A percentile compares a stretch with the other conserved stretches of the same genome.
Evolutionary conservation across 495 filamentous ascomycete species (phyloP).

Genomic region (Astrothelium macrocarpum): DNA sequence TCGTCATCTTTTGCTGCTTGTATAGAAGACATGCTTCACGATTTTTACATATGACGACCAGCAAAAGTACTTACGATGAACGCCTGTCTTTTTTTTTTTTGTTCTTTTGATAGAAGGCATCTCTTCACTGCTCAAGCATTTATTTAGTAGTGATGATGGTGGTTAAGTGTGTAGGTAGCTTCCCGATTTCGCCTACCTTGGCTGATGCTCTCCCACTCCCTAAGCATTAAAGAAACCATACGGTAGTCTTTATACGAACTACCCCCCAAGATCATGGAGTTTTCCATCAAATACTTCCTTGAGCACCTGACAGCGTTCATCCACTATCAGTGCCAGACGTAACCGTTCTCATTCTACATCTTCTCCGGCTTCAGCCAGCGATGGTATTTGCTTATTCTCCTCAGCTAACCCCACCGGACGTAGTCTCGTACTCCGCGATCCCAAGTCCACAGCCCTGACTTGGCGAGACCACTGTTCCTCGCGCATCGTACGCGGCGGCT

Average conservation of each 20-base stretch:
- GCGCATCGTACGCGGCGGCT: not conserved
- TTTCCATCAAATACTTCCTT: not conserved
- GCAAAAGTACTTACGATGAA: too few relatives aligned
- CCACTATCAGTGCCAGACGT: not conserved
- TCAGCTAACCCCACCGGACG: not conserved
- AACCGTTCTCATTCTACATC: not conserved
- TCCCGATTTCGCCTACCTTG: not conserved
- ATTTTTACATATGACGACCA: not conserved
- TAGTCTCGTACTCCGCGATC: not conserved
- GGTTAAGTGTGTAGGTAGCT: not conserved
- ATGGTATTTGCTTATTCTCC: not conserved
- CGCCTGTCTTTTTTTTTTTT: too few relatives aligned
- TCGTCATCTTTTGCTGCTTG: not conserved
- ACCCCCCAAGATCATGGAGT: not conserved
- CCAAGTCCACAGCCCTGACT: not conserved
- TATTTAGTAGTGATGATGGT: too few relatives aligned
- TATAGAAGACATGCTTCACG: too few relatives aligned
- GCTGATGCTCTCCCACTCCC: not conserved
- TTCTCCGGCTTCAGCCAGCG: not conserved
- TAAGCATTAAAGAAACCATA: not conserved
- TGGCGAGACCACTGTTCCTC: not conserved
- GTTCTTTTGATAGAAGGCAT: not conserved
- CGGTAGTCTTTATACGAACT: not conserved
- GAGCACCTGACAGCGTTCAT: not conserved
- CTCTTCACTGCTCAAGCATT: not conserved